Conservation (phyloP, 345 rosid genomes). For the Citrus reticulata region DNA sequence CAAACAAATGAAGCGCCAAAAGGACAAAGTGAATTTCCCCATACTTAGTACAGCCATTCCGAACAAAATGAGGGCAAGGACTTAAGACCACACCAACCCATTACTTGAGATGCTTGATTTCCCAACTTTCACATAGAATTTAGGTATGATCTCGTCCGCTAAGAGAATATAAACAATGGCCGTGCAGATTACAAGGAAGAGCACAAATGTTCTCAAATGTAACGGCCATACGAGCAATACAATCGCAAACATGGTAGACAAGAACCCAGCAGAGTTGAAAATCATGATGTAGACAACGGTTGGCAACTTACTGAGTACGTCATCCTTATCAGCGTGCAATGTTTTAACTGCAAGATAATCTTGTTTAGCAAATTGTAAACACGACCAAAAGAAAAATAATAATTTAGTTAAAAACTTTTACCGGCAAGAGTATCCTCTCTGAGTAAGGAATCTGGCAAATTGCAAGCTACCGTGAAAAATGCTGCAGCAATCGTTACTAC, state of each 20-base stretch:
- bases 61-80: too few species aligned
- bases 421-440: neutral
- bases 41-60: too few species aligned
- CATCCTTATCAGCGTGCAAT: neutral
- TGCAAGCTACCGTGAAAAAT: neutral
- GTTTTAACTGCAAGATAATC: neutral
- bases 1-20: too few species aligned
- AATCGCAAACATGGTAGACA: neutral
- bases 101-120: neutral
- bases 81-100: neutral
- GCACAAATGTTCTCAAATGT: neutral
- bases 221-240: neutral
- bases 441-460: neutral
- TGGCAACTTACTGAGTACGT: neutral
- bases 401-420: neutral
- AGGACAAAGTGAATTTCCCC: too few species aligned
- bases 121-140: neutral
- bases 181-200: neutral
- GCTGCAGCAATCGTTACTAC: neutral
- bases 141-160: neutral
- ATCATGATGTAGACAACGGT: neutral
- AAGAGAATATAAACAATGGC: neutral
- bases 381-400: too few species aligned
- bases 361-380: too few species aligned
- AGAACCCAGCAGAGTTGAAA: slow-evolving; percentile 4